Base-by-base conservation (phyloP, 1,139 yeast genomes). In the Magnusiomyces sp. region DNA sequence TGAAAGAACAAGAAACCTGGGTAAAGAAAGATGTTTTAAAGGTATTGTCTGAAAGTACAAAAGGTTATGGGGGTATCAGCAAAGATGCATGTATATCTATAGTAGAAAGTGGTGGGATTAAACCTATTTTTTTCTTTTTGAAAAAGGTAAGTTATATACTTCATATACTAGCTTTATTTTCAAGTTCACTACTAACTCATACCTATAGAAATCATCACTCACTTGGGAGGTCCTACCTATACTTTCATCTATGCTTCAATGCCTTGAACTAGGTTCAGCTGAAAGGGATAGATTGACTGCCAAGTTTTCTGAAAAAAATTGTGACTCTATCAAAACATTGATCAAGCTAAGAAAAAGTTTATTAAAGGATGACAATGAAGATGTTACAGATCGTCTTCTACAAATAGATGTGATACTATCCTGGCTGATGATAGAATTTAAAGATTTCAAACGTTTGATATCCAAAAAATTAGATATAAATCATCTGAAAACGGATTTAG, bases 391-490 rank as follows among this genome's bases (percentile, higher is more conserved):
- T 27, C 43, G 53, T 6, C 49, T 60, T 33, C 60, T 57, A 37
- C 48, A 55, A 29, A 53, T 60, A 13, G 64, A 60, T 44, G 48
- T 53, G 2, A 55, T 62, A 9, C 50, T 64, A n/a, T 61, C 60
- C 0, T 65, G 69, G 69, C 53, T 64, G n/a, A 20, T 54, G 19
- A 58, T 58, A 11, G 67, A 65, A 23, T 62, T 60, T 31, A 55
- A 53, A 14, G 56, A 50, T 11, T 48, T 47, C 11, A 52, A 51
- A 14, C 29, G 4, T 23, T 23, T 23, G 29, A 23, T 23, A 23
- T 23, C 29, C 29, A 23, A 23, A 23, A 23, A 23, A 11, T 19
- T 43, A 11, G 40, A 43, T 10, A 17, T 16, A 17, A 39, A 43
- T 19, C 31, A 43, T n/a, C 33, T 38, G 46, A 32, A 43, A 29